phyloP scores from a whole-genome alignment of 768 basidiomycete genomes.

The Coprinopsis strossmayeri region DNA sequence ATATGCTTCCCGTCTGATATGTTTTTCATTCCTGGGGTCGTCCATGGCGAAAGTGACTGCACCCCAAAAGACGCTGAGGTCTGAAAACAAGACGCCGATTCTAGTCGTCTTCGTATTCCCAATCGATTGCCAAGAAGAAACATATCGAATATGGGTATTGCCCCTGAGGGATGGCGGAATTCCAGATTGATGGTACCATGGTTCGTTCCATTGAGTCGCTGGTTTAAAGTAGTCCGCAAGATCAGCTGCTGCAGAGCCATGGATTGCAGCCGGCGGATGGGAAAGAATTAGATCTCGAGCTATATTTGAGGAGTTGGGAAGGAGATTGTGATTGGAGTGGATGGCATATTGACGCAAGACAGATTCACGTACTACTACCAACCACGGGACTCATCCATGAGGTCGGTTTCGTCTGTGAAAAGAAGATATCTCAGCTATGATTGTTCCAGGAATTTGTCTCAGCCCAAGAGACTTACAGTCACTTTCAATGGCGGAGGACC shows the following conservation, averaged over 20 bases:
- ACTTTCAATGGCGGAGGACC: slow-evolving; percentile 6
- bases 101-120: slow-evolving; percentile 24
- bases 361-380: slow-evolving; percentile 19
- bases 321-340: slow-evolving; percentile 24
- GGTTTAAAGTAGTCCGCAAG: slow-evolving; percentile 40
- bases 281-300: slow-evolving; percentile 14
- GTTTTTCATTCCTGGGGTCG: slow-evolving; percentile 23
- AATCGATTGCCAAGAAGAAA: slow-evolving; percentile 22
- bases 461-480: slow-evolving; percentile 11
- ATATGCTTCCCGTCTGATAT: slow-evolving; percentile 27
- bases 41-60: slow-evolving; percentile 29
- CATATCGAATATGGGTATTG: slow-evolving; percentile 19
- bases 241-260: slow-evolving; percentile 26
- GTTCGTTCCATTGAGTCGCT: slow-evolving; percentile 29
- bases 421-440: background rate
- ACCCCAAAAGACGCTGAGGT: slow-evolving; percentile 46
- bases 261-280: slow-evolving; percentile 17
- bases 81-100: slow-evolving; percentile 37
- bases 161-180: slow-evolving; percentile 25
- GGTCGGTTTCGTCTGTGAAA: slow-evolving; percentile 20
- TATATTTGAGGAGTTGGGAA: slow-evolving; percentile 6
- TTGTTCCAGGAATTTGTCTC: background rate
- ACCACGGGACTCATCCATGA: slow-evolving; percentile 17
- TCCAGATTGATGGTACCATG: slow-evolving; percentile 32
- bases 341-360: slow-evolving; percentile 21